phyloP scores from a whole-genome alignment of 179 eudicot species.

The Silene noctiflora region DNA sequence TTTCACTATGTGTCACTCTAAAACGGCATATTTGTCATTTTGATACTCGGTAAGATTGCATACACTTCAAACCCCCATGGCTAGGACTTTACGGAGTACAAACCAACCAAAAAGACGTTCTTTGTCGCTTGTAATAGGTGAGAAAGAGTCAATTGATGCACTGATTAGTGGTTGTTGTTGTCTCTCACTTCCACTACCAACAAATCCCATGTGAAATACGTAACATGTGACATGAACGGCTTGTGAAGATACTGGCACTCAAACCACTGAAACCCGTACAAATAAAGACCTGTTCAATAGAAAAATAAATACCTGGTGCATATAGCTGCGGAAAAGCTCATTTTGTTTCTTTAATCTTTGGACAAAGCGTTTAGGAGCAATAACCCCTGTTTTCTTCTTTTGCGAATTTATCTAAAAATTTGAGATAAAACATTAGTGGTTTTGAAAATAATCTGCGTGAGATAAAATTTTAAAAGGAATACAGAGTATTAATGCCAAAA shows the following conservation, averaged over 20 bases:
- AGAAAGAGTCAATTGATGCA: not conserved
- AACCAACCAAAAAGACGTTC: not conserved
- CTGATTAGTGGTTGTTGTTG: not conserved
- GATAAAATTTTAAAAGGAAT: not conserved
- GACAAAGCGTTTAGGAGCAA: conserved; percentile 96
- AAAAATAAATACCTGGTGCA: conserved; percentile 70
- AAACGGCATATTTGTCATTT: not conserved
- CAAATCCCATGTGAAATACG: not conserved
- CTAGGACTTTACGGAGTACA: not conserved
- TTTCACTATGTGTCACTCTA: not conserved
- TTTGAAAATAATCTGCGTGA: not conserved
- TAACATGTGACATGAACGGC: not conserved
- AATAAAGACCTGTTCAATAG: not conserved
- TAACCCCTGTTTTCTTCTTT: conserved; percentile 94
- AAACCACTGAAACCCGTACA: conserved; percentile 1
- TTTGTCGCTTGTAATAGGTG: not conserved
- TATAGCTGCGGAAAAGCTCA: conserved; percentile 80
- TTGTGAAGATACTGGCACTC: not conserved
- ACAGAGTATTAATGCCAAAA: not conserved
- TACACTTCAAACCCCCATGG: not conserved
- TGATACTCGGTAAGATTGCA: not conserved
- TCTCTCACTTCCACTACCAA: not conserved
- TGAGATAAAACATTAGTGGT: conserved; percentile 1
- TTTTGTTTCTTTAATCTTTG: conserved; percentile 83
- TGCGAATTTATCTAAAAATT: conserved; percentile 67